Percentiles rank a stretch among this genome's conserved stretches.
Conservation (phyloP, 2,329 filamentous ascomycete genomes). For the Aspergillus awamori region DNA sequence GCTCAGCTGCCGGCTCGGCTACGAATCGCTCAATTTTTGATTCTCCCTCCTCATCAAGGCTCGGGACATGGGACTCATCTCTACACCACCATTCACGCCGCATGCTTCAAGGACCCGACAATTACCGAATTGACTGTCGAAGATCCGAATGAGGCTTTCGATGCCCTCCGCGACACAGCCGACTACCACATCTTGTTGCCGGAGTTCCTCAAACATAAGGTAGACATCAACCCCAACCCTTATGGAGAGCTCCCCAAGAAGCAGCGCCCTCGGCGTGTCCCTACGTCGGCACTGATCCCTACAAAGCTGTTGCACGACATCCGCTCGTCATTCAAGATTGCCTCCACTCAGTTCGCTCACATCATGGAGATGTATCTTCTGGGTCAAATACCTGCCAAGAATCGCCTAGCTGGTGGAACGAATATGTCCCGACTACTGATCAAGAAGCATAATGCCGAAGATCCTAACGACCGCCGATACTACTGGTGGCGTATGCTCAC, state of each 20-base stretch:
- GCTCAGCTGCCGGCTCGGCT: conserved; percentile 72
- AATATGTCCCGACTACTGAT: conserved; percentile 56
- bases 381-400: conserved; percentile 54
- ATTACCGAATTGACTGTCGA: conserved; percentile 88
- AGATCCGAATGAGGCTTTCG: conserved; percentile 77
- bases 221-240: conserved; percentile 52
- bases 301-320: conserved; percentile 53
- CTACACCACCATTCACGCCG: conserved; percentile 76
- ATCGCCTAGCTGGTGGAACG: conserved; percentile 53
- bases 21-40: conserved; percentile 89
- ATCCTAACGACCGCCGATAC: conserved; percentile 61
- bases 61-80: conserved; percentile 77
- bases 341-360: conserved; percentile 63
- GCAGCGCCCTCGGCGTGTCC: conserved; percentile 43
- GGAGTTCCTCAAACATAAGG: conserved; percentile 51
- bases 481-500: conserved; percentile 68
- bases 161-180: conserved; percentile 65
- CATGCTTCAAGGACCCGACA: conserved; percentile 67
- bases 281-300: conserved; percentile 59
- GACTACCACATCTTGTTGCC: conserved; percentile 61
- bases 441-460: conserved; percentile 49
- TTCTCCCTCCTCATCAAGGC: conserved; percentile 83
- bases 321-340: conserved; percentile 59
- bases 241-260: conserved; percentile 38
- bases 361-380: conserved; percentile 66